These are phyloP conservation scores for Rusavskia elegans DNA, from an alignment of 495 filamentous ascomycete genomes.

Conservation along the genomic window DNA sequence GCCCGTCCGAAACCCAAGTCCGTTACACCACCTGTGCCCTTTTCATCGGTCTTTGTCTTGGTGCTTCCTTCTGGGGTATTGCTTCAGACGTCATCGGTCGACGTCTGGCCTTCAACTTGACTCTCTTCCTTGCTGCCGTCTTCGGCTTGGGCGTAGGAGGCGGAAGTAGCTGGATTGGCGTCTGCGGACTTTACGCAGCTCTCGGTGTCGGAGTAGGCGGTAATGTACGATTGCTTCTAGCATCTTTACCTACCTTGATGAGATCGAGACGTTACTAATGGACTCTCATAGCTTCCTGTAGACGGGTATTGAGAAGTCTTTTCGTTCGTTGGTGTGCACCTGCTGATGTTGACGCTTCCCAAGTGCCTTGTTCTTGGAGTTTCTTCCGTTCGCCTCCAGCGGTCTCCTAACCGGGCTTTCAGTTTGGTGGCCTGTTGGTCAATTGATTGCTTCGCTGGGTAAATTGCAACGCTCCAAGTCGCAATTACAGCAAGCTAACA, in stretches of 20 bases:
- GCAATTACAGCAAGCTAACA: too few relatives aligned
- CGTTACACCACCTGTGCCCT: slow-evolving; percentile 40
- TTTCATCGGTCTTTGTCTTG: slow-evolving; percentile 40
- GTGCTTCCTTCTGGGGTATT: slow-evolving; percentile 44
- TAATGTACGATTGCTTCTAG: slow-evolving; percentile 16
- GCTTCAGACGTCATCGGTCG: slow-evolving; percentile 42
- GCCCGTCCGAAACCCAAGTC: slow-evolving; percentile 27
- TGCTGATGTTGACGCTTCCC: slow-evolving; percentile 12
- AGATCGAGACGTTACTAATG: background rate
- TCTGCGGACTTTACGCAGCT: slow-evolving; percentile 30
- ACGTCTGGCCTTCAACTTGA: slow-evolving; percentile 42
- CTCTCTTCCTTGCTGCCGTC: slow-evolving; percentile 35
- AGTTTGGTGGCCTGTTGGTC: slow-evolving; percentile 45
- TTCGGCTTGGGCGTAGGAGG: slow-evolving; percentile 40
- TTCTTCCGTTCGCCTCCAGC: slow-evolving; percentile 35
- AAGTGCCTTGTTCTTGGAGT: slow-evolving; percentile 45
- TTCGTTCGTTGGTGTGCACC: background rate
- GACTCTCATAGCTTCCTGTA: slow-evolving; percentile 21
- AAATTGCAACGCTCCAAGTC: background rate
- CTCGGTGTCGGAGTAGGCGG: slow-evolving; percentile 44
- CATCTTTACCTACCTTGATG: background rate
- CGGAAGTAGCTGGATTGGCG: slow-evolving; percentile 35
- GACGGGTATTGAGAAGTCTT: slow-evolving; percentile 7
- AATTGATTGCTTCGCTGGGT: slow-evolving; percentile 27
- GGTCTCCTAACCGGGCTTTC: slow-evolving; percentile 40